Evolutionary conservation across 352 stramenopile species (phyloP).

Genomic region (Thalassiosira mediterranea): DNA sequence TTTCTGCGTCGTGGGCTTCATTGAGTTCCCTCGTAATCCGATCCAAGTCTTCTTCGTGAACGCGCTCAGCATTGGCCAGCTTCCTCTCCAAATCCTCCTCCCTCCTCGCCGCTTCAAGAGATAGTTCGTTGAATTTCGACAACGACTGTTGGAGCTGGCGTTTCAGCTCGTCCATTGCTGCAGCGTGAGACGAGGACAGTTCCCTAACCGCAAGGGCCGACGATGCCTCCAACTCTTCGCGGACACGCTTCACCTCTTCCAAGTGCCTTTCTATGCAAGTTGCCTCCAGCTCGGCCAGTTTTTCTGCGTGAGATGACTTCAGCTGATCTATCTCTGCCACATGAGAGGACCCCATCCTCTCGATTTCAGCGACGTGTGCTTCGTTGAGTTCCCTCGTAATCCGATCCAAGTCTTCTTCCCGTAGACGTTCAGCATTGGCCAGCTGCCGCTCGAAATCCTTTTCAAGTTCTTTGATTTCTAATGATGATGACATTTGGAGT

Average conservation of each 20-base stretch:
- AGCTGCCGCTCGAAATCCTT: too few species aligned
- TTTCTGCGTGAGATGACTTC: too few species aligned
- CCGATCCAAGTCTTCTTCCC: background rate
- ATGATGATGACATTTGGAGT: slow-evolving; percentile 9
- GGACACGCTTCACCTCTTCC: background rate
- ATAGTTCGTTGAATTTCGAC: background rate
- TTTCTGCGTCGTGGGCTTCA: too few species aligned
- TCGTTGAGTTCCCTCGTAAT: background rate
- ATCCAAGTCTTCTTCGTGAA: background rate
- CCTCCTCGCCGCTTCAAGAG: too few species aligned
- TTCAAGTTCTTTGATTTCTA: background rate
- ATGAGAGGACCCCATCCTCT: background rate
- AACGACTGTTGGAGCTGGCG: background rate
- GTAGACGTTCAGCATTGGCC: background rate
- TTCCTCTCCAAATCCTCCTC: too few species aligned
- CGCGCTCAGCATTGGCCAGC: background rate
- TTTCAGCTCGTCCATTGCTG: slow-evolving; percentile 5
- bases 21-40: background rate
- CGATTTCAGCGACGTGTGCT: too few species aligned
- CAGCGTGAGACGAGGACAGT: slow-evolving; percentile 7
- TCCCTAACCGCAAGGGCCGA: slow-evolving; percentile 5
- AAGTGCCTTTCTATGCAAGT: background rate
- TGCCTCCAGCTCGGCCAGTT: background rate
- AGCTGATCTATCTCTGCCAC: slow-evolving; percentile 17
- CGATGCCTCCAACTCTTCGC: slow-evolving; percentile 11